These are phyloP conservation scores for Lumnitzera racemosa DNA, from an alignment of 345 rosid genomes.

Conservation along the genomic window DNA sequence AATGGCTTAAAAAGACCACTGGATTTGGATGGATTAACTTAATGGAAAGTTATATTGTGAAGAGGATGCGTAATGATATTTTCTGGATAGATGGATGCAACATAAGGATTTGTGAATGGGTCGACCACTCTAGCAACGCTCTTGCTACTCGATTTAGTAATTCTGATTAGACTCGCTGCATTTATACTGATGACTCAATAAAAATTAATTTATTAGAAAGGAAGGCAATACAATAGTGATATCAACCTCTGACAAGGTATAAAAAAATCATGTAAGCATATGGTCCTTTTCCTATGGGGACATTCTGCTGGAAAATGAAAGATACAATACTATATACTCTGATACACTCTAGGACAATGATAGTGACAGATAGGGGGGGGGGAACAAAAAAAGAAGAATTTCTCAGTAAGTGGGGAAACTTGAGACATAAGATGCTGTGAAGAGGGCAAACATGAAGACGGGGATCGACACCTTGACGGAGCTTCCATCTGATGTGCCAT, in stretches of 20 bases:
- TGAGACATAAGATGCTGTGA: conserved; percentile 44
- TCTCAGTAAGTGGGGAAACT: conserved; percentile 27
- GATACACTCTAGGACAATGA: not conserved
- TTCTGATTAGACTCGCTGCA: no score
- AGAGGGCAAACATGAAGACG: conserved; percentile 37
- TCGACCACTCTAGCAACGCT: no score
- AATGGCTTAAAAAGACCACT: no score
- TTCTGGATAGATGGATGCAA: no score
- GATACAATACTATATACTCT: not conserved
- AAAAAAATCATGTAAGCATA: not conserved
- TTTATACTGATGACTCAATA: no score
- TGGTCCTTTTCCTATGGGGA: not conserved
- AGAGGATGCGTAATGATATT: no score
- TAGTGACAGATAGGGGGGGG: no score
- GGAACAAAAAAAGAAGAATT: not conserved
- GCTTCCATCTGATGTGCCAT: conserved; percentile 54
- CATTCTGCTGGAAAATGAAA: not conserved
- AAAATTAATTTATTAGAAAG: conserved; percentile 21
- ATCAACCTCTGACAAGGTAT: conserved; percentile 7
- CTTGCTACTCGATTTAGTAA: no score
- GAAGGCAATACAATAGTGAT: conserved; percentile 31
- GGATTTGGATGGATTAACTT: no score
- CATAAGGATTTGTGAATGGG: no score
- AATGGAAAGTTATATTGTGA: no score
- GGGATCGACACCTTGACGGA: conserved; percentile 44